phyloP scores from a whole-genome alignment of 2,329 filamentous ascomycete genomes.

The Penicillium psychrosexuale region DNA sequence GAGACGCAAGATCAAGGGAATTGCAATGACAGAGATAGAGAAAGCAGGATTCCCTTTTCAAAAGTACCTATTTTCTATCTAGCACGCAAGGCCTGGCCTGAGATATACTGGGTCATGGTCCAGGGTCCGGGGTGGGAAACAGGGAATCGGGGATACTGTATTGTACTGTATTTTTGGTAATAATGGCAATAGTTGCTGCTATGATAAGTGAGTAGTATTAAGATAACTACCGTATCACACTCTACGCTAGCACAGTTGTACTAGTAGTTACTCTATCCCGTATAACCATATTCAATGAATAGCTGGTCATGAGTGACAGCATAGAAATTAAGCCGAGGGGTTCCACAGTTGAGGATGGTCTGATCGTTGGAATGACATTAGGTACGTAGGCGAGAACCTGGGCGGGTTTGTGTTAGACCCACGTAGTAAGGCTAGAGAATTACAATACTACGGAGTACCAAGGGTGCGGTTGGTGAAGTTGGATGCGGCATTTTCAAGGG shows the following conservation, averaged over 20 bases:
- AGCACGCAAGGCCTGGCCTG: neutral
- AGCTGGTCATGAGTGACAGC: neutral
- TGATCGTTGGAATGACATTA: neutral
- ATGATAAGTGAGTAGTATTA: too few species aligned
- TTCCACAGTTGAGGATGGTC: neutral
- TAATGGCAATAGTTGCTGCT: too few species aligned
- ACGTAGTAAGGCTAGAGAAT: neutral
- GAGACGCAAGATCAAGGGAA: neutral
- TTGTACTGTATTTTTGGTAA: too few species aligned
- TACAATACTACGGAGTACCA: neutral
- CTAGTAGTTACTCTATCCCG: too few species aligned
- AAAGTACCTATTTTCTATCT: conserved; percentile 1
- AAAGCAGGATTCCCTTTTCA: neutral
- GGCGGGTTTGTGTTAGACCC: neutral
- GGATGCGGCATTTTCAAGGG: neutral
- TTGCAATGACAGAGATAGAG: neutral
- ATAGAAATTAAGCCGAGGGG: neutral
- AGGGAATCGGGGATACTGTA: too few species aligned
- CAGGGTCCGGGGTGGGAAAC: too few species aligned
- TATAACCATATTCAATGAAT: neutral
- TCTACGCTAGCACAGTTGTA: too few species aligned
- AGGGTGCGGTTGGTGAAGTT: neutral
- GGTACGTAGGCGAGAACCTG: neutral
- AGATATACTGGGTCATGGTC: neutral
- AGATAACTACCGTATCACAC: too few species aligned